phyloP scores from a whole-genome alignment of 2,329 filamentous ascomycete genomes.

The Phaeosphaeriaceae sp. region DNA sequence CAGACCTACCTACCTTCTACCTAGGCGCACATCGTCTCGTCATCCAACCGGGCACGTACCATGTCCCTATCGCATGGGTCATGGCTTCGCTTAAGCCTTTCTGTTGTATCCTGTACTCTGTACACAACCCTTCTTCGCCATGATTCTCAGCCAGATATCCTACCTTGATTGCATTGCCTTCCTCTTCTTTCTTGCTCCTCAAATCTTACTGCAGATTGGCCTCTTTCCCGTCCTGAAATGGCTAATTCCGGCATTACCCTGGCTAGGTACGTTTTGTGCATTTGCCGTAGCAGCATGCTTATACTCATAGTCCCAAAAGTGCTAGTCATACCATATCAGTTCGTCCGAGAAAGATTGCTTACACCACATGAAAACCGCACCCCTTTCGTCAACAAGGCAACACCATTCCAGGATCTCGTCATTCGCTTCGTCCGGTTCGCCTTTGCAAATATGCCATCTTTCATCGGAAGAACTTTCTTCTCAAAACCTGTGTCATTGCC shows the following conservation, averaged over 20 bases:
- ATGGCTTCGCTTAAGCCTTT: background rate
- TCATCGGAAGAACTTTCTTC: conserved; percentile 77
- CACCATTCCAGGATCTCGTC: conserved; percentile 77
- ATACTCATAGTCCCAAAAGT: conserved; percentile 54
- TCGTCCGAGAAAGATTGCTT: conserved; percentile 65
- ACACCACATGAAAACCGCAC: conserved; percentile 55
- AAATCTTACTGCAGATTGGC: conserved; percentile 72
- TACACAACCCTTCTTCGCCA: conserved; percentile 42
- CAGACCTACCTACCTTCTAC: too few relatives aligned
- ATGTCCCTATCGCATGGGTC: conserved; percentile 1
- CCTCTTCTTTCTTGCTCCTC: conserved; percentile 71
- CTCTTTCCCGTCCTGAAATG: conserved; percentile 64
- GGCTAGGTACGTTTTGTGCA: conserved; percentile 62
- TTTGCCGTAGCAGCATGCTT: conserved; percentile 18
- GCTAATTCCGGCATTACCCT: conserved; percentile 69
- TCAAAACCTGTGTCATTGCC: conserved; percentile 74
- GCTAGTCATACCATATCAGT: conserved; percentile 63
- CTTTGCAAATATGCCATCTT: conserved; percentile 72
- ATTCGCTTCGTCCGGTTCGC: conserved; percentile 79
- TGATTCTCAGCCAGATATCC: conserved; percentile 77
- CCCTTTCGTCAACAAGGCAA: conserved; percentile 72
- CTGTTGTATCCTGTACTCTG: too few relatives aligned
- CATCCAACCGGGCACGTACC: conserved; percentile 14
- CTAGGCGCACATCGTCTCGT: conserved; percentile 16
- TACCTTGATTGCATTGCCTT: conserved; percentile 79